Base-by-base conservation (phyloP, 2,329 filamentous ascomycete genomes). In the Ascosphaera apis region DNA sequence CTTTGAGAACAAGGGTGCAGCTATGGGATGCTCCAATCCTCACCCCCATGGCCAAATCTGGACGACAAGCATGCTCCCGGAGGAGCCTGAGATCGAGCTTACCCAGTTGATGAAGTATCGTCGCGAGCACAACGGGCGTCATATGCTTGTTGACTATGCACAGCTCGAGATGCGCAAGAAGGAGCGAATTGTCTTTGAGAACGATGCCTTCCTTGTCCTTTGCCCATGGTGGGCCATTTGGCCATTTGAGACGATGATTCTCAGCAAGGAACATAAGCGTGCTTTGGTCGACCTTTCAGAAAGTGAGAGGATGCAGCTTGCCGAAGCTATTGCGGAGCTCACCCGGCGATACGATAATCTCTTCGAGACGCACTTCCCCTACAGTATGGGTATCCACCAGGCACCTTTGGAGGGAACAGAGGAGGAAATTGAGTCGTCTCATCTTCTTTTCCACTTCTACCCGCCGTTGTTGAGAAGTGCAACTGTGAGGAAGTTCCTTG, bases 21-120 rank as follows among this genome's bases (percentile, higher is more conserved):
- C 86, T 8, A 98, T 98, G 88, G 88, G 88, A 36, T 98, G 88
- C 62, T 95, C 86, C 1, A 98, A 98, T 54, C 88, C 88, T 1
- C 88, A 98, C 54, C 88, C 88, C 0, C 88, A 98, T 57, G 86
- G 88, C 40, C 88, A 98, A 55, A 67, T 93, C 42, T 98, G 88
- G 88, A 88, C 82, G 2, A 91, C 84, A 0, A 92, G 81, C 15
- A 77, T 74, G 4, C 61, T 93, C 45, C 88, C 88, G 0, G 84
- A 95, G 52, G 88, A 98, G 55, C 82, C 82, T 0, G 69, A 67
- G 1, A 68, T 77, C 31, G 88, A 98, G 55, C 60, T 92, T 15
- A 60, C 63, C 31, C 75, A 91, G 47, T 65, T 93, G 64, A 62
- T 68, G 46, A 78, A 77, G 50, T 95, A 98, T 56, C 69, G 72